These are phyloP conservation scores for Colletotrichum trifolii DNA, from an alignment of 2,329 filamentous ascomycete genomes.

Conservation along the genomic window DNA sequence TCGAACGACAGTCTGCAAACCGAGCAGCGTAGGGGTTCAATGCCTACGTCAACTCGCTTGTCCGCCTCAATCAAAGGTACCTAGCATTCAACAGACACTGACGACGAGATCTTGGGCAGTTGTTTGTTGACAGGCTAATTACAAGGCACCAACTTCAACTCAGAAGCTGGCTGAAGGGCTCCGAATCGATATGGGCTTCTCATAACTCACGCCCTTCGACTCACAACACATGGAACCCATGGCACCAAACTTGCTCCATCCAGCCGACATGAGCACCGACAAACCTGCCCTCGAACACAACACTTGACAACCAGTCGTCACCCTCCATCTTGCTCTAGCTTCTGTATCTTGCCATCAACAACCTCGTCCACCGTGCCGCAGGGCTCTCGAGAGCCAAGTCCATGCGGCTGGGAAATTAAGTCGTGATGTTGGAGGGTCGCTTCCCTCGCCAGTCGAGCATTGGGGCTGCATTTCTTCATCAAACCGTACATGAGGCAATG, in stretches of 20 bases:
- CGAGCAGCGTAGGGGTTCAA: too few relatives aligned
- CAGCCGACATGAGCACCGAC: constrained; percentile 18
- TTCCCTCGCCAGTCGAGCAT: constrained; percentile 19
- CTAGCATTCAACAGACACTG: too few relatives aligned
- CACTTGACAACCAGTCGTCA: background rate
- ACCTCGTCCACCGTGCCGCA: constrained; percentile 8
- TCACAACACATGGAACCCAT: background rate
- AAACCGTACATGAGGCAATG: constrained; percentile 23
- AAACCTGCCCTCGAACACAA: background rate
- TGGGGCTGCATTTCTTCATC: constrained; percentile 26
- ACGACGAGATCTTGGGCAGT: too few relatives aligned
- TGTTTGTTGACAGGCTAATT: too few relatives aligned
- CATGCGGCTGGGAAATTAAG: constrained; percentile 31
- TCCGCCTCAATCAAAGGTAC: too few relatives aligned
- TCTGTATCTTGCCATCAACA: background rate
- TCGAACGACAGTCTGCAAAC: too few relatives aligned
- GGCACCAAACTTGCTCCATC: background rate
- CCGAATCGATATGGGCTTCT: background rate
- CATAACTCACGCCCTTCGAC: background rate
- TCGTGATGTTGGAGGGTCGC: constrained; percentile 25
- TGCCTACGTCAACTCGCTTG: too few relatives aligned
- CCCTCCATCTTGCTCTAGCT: background rate
- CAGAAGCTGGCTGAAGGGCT: too few relatives aligned
- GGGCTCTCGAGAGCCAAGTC: constrained; percentile 13
- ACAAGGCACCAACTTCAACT: too few relatives aligned